Evolutionary conservation across 192 early-diverging fungal genomes (phyloP), one percentile per base, ranked within the genome.

Genomic region (Piromyces sp.): DNA sequence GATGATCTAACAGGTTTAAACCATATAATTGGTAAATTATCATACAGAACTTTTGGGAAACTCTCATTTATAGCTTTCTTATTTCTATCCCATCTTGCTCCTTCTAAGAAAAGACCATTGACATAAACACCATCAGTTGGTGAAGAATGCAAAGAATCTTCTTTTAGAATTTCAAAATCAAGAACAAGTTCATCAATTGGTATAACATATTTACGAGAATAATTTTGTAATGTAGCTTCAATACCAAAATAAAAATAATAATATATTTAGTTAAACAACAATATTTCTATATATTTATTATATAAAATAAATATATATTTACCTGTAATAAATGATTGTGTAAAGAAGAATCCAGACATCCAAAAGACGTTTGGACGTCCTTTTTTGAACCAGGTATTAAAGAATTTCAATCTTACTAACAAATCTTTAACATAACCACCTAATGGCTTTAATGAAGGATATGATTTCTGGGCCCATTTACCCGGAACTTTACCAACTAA

Each of bases 321-420:
- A 90, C 89, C 89, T 2, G 90, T 92, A 79, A 92, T 91, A 81
- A 92, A 92, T 11, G 91, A 92, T 83, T 91, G 91, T 26, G 91
- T 92, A 82, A 92, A 92, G 82, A 92, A 92, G 84, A 92, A 92
- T 2, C 90, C 91, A 79, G 86, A 86, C 89, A 92, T 89, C 90
- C 90, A 91, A 82, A 91, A 92, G 0, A 92, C 86, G 30, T 80
- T 84, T 16, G 90, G 90, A 28, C 84, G 83, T 11, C 91, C 91
- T 29, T 85, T 81, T 14, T 92, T 90, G 81, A 79, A 88, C 91
- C 91, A 92, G 1, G 81, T 86, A 80, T 88, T 84, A 83, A 92
- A 92, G 79, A 92, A 92, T 79, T 84, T 83, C 31, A 92, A 84
- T 79, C 91, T 80, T 16, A 83, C 68, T 12, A 91, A 87, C 42